Evolutionary conservation across 1,139 yeast genomes (phyloP).

Genomic region (Taiozyma onychis): DNA sequence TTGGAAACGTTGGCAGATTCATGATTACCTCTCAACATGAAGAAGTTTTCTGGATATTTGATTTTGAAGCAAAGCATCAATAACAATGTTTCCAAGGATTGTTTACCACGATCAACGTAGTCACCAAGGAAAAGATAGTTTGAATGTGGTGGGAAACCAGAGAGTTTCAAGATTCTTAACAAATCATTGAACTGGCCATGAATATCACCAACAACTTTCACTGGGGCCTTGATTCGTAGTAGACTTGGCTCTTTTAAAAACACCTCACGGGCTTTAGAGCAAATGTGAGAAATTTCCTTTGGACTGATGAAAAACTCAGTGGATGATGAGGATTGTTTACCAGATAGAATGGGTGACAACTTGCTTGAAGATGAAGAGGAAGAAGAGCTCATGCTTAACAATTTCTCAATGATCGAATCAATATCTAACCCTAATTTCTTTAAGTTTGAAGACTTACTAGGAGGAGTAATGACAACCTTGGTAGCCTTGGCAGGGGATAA

Average conservation of each 20-base stretch:
- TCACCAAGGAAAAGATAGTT: constrained; percentile 80
- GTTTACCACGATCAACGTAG: constrained; percentile 83
- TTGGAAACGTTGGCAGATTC: constrained; percentile 81
- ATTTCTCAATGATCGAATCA: constrained; percentile 49
- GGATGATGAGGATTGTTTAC: constrained; percentile 2
- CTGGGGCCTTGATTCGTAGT: constrained; percentile 74
- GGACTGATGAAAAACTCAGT: constrained; percentile 28
- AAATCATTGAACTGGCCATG: constrained; percentile 83
- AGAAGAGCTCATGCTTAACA: constrained; percentile 41
- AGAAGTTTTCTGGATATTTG: constrained; percentile 78
- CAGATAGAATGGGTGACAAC: constrained; percentile 28
- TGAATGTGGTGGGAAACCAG: constrained; percentile 78
- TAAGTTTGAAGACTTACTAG: constrained; percentile 1
- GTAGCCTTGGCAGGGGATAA: background rate
- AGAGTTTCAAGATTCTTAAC: constrained; percentile 63
- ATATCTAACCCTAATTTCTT: constrained; percentile 33
- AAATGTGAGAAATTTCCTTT: constrained; percentile 57
- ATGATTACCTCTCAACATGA: constrained; percentile 80
- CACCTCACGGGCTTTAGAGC: constrained; percentile 61
- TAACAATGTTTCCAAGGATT: constrained; percentile 73
- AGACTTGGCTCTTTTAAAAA: constrained; percentile 75
- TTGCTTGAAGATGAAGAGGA: constrained; percentile 28
- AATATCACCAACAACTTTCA: constrained; percentile 81
- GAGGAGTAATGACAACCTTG: background rate
- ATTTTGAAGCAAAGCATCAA: constrained; percentile 69